phyloP scores from a whole-genome alignment of 768 basidiomycete genomes.

The Pulveroboletus ravenelii region DNA sequence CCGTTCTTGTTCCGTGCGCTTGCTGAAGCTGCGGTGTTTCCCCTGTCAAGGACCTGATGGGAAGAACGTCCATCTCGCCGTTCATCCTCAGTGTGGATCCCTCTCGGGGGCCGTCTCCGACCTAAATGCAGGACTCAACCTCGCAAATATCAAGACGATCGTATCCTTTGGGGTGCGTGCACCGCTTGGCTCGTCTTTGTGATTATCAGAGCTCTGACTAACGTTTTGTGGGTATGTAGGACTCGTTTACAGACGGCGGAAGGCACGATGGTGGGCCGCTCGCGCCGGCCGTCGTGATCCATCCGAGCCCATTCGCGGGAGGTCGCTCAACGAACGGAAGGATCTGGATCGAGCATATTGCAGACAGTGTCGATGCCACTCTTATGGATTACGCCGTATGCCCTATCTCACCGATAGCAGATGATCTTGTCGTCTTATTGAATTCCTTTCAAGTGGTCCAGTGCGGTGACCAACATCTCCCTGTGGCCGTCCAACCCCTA shows the following conservation, averaged over 20 bases:
- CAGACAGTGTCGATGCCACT: slow-evolving; percentile 34
- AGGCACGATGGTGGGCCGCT: slow-evolving; percentile 42
- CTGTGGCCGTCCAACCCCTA: slow-evolving; percentile 50
- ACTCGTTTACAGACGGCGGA: slow-evolving; percentile 50
- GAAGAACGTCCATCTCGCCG: slow-evolving; percentile 38
- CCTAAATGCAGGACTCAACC: slow-evolving; percentile 44
- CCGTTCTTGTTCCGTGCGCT: neutral
- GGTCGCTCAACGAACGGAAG: slow-evolving; percentile 48
- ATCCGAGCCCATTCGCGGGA: slow-evolving; percentile 45
- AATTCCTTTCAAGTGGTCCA: slow-evolving; percentile 25
- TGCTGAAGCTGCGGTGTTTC: slow-evolving; percentile 7
- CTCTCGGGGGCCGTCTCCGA: slow-evolving; percentile 39
- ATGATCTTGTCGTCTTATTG: neutral
- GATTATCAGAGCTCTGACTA: neutral
- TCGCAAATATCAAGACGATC: slow-evolving; percentile 38
- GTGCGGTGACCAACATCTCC: slow-evolving; percentile 43
- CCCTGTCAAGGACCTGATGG: slow-evolving; percentile 14
- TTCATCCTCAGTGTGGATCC: slow-evolving; percentile 41
- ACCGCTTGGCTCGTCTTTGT: neutral
- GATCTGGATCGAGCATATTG: slow-evolving; percentile 48
- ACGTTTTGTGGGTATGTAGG: slow-evolving; percentile 22
- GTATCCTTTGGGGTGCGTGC: slow-evolving; percentile 47
- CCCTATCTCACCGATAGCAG: neutral
- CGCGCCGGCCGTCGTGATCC: slow-evolving; percentile 36
- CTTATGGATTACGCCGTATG: slow-evolving; percentile 51